Evolutionary conservation across 306 rosid genomes (phyloP).

Genomic region (Mimosa bimucronata): DNA sequence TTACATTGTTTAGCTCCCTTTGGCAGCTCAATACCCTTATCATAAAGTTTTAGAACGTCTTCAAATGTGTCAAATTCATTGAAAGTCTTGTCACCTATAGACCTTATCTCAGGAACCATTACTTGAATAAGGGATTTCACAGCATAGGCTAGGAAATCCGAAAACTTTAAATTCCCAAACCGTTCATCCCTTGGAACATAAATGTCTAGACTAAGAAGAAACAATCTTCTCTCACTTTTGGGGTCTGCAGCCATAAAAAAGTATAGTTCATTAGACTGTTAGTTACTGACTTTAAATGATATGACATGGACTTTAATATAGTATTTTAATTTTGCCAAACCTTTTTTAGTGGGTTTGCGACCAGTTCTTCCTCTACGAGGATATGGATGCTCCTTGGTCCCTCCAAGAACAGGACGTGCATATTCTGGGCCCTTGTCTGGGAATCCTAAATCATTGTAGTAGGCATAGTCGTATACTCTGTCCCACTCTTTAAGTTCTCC

Average conservation of each 20-base stretch:
- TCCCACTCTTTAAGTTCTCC: slow-evolving; percentile 90
- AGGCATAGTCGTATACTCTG: slow-evolving; percentile 91
- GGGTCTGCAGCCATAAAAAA: slow-evolving; percentile 59
- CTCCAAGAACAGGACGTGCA: slow-evolving; percentile 84
- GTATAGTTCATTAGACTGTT: not conserved
- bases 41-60: slow-evolving; percentile 67
- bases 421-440: slow-evolving; percentile 60
- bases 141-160: slow-evolving; percentile 78
- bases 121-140: slow-evolving; percentile 74
- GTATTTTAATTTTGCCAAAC: slow-evolving; percentile 31
- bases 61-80: slow-evolving; percentile 80
- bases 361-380: slow-evolving; percentile 89
- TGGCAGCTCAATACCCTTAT: slow-evolving; percentile 66
- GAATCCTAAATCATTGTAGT: slow-evolving; percentile 80
- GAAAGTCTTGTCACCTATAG: slow-evolving; percentile 76
- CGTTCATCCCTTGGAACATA: slow-evolving; percentile 91
- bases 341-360: slow-evolving; percentile 63
- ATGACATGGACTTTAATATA: not conserved
- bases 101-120: slow-evolving; percentile 65
- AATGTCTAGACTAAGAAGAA: slow-evolving; percentile 62
- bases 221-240: slow-evolving; percentile 71
- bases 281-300: too few relatives aligned
- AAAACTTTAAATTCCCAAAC: slow-evolving; percentile 72
- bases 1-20: slow-evolving; percentile 47
- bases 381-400: slow-evolving; percentile 66